Base-by-base conservation (phyloP, 768 basidiomycete genomes). In the Amanita pseudoporphyria region DNA sequence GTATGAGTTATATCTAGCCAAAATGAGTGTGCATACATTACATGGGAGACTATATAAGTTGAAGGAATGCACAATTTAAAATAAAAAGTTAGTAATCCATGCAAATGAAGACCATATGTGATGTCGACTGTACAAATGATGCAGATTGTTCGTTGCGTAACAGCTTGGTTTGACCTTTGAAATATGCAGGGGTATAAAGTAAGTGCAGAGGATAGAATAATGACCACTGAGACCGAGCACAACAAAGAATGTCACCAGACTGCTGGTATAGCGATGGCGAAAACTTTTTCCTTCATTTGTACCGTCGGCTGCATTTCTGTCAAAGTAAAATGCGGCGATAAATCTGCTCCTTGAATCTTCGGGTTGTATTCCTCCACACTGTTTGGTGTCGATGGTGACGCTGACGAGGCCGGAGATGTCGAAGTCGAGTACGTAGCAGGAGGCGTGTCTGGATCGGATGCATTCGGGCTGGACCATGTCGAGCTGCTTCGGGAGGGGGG, bases 381-480 rank as follows among this genome's bases (percentile, higher is more conserved):
- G 0, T 71, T 64, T 0, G 79, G 81, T 2, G 82, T 82, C 3
- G 74, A 72, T 1, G 81, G 81, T 1, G 80, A 81, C 0, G 71
- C 76, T 1, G 82, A 79, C 1, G 80, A 79, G 0, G 80, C 75
- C 0, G 81, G 79, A 0, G 80, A 82, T 0, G 78, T 70, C 2
- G 78, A 70, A 24, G 65, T 67, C 0, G 79, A 76, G 51, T 73
- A 74, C 12, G 71, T 72, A 0, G 78, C 69, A 0, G 77, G 73
- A 0, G 81, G 81, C 0, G 79, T 81, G 37, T 79, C 73, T 28
- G 79, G 78, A 31, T 45, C 44, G 33, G 42, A 52, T 0, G 51
- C 45, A 6, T 39, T 14, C 41, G 66, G 38, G 53, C 64, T 57
- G 37, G 54, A 61, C 1, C 63, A 64, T 3, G 55, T 62, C 3